Base-by-base conservation (phyloP, 495 filamentous ascomycete species). In the Apiosordaria backusii region DNA sequence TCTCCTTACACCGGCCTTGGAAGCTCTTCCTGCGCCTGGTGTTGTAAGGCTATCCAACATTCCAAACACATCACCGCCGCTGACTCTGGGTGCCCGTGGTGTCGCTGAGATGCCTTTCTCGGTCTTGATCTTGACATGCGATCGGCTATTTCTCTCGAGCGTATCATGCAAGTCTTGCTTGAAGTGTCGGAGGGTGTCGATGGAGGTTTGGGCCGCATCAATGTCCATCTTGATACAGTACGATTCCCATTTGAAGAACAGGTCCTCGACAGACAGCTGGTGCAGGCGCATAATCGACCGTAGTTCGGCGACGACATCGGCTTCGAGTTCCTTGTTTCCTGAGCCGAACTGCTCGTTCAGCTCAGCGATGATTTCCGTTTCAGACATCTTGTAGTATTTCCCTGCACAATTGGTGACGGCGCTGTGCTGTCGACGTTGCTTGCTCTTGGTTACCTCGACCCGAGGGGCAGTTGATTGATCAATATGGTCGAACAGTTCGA, bases 241-340 rank as follows among this genome's bases (percentile, higher is more conserved):
- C 0, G 92, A 92, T 72, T 99, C 94, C 95, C 95, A 99, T 85
- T 97, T 97, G 85, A 88, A 97, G 75, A 90, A 97, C 19, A 97
- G 82, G 70, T 99, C 94, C 73, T 97, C 85, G 25, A 85, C 81
- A 27, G 84, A 81, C 64, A 97, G 84, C 21, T 84, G 83, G 76
- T 97, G 91, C 19, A 97, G 79, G 60, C 88, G 88, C 75, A 95
- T 84, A 69, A 97, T 96, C 26, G 90, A 93, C 71, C 88, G 84
- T 52, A 99, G 81, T 76, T 97, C 94, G 22, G 82, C 78, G 50
- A 90, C 77, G 58, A 97, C 83, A 76, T 96, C 92, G 62, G 88
- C 80, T 57, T 88, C 83, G 10, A 93, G 79, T 7, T 71, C 60
- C 71, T 77, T 72, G 65, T 72, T 66, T 26, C 84, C 84, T 53